Conservation (phyloP, 768 basidiomycete species). For the Tylopilus vinaceipallidus region DNA sequence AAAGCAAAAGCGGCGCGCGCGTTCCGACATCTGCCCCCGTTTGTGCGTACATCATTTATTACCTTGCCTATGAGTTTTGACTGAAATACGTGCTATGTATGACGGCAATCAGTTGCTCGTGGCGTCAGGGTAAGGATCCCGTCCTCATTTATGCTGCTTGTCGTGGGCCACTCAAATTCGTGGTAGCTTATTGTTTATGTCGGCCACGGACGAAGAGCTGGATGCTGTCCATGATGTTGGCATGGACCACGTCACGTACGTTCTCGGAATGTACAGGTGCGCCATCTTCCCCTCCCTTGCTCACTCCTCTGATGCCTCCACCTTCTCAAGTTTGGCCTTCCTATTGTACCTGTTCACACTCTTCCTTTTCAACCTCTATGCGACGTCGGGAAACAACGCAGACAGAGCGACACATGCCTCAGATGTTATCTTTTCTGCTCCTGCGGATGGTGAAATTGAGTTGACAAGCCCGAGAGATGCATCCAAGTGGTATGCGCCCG, state of each 20-base stretch:
- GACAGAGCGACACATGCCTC: slow-evolving; percentile 4
- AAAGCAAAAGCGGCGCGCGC: slow-evolving; percentile 46
- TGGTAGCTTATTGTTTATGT: slow-evolving; percentile 79
- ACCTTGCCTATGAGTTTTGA: not conserved
- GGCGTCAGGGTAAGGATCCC: slow-evolving; percentile 56
- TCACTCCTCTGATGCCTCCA: not conserved
- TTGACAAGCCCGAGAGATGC: slow-evolving; percentile 32
- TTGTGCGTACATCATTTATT: slow-evolving; percentile 52
- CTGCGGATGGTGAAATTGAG: slow-evolving; percentile 40
- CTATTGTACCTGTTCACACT: slow-evolving; percentile 72
- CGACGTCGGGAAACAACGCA: slow-evolving; percentile 60
- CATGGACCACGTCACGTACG: slow-evolving; percentile 92
- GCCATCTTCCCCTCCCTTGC: slow-evolving; percentile 10
- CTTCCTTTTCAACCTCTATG: slow-evolving; percentile 67
- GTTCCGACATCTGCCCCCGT: slow-evolving; percentile 87
- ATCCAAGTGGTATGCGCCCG: slow-evolving; percentile 65
- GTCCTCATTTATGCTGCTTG: not conserved
- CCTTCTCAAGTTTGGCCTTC: slow-evolving; percentile 52
- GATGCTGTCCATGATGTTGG: slow-evolving; percentile 61
- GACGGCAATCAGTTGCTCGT: slow-evolving; percentile 54
- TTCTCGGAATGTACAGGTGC: slow-evolving; percentile 80
- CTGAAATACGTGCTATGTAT: not conserved
- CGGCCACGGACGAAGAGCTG: slow-evolving; percentile 91
- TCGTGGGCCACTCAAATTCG: not conserved
- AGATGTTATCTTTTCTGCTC: slow-evolving; percentile 22